A percentile compares a stretch with the other conserved stretches of the same genome.
Evolutionary conservation across 306 rosid species (phyloP).

Genomic region (Aeschynomene evenia): DNA sequence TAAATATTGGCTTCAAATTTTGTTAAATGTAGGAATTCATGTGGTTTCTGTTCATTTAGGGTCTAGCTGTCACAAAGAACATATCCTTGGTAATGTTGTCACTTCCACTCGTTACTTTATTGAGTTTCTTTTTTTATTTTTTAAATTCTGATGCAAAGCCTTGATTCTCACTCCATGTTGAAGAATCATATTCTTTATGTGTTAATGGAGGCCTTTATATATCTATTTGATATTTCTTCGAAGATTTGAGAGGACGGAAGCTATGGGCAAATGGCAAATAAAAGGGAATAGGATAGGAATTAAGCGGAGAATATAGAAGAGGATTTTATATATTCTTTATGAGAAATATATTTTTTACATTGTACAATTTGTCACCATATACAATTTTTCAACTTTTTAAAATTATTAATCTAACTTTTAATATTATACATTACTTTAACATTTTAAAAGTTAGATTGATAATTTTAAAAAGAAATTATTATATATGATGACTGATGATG

Average conservation of each 20-base stretch:
- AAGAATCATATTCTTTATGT: constrained; percentile 40
- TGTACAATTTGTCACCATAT: too few relatives aligned
- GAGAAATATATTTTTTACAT: too few relatives aligned
- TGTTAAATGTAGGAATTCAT: background rate
- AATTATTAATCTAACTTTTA: too few relatives aligned
- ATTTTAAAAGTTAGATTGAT: too few relatives aligned
- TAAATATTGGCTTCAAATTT: constrained; percentile 16
- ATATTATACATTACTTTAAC: too few relatives aligned
- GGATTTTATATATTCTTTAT: too few relatives aligned
- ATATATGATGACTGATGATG: too few relatives aligned
- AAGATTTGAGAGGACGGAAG: background rate
- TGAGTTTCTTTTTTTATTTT: background rate
- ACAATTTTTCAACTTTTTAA: too few relatives aligned
- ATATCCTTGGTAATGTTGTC: constrained; percentile 25
- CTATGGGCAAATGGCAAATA: background rate
- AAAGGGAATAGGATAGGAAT: background rate
- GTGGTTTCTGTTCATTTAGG: constrained; percentile 32
- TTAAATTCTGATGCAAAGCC: constrained; percentile 36
- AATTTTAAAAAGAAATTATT: too few relatives aligned
- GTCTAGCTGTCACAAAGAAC: constrained; percentile 29
- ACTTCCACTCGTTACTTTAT: constrained; percentile 28
- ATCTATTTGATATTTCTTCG: background rate
- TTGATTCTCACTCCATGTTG: constrained; percentile 42
- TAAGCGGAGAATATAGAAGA: background rate
- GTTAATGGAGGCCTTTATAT: constrained; percentile 1